Evolutionary conservation across 2,329 filamentous ascomycete genomes (phyloP).

Genomic region (Penicillium sp.): DNA sequence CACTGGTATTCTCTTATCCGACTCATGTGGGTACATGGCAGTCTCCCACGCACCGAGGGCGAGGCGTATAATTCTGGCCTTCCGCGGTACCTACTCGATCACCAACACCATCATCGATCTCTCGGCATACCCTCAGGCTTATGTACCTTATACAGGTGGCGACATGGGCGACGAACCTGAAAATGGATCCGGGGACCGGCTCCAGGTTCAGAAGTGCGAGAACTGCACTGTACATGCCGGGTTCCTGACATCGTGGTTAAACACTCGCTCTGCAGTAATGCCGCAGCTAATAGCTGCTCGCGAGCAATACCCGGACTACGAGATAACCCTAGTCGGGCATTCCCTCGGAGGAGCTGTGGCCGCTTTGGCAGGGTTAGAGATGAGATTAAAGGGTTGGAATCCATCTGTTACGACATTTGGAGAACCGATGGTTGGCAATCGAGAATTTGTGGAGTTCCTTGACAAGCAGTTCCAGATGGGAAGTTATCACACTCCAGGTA

Average conservation of each 20-base stretch:
- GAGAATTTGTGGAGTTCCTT: slow-evolving; percentile 54
- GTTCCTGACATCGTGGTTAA: slow-evolving; percentile 81
- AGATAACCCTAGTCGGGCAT: slow-evolving; percentile 80
- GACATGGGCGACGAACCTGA: slow-evolving; percentile 14
- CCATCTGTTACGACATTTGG: slow-evolving; percentile 87
- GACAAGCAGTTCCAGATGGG: slow-evolving; percentile 50
- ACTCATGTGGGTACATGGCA: slow-evolving; percentile 91
- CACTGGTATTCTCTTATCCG: slow-evolving; percentile 79
- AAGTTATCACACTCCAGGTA: background rate
- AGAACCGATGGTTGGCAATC: slow-evolving; percentile 68
- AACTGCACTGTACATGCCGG: slow-evolving; percentile 94
- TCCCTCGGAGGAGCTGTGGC: slow-evolving; percentile 91
- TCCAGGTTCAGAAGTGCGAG: slow-evolving; percentile 51
- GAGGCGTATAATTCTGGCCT: slow-evolving; percentile 76
- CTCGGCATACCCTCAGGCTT: slow-evolving; percentile 84
- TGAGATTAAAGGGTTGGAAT: slow-evolving; percentile 72
- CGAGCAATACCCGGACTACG: slow-evolving; percentile 65
- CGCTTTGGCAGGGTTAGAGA: slow-evolving; percentile 79
- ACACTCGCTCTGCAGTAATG: slow-evolving; percentile 68
- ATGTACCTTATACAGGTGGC: slow-evolving; percentile 75
- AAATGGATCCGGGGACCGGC: background rate
- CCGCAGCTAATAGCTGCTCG: slow-evolving; percentile 63
- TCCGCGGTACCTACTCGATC: slow-evolving; percentile 91
- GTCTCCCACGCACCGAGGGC: slow-evolving; percentile 67
- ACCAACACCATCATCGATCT: slow-evolving; percentile 89